Conservation (phyloP, 2,329 filamentous ascomycete genomes). For the Zalaria sp. region DNA sequence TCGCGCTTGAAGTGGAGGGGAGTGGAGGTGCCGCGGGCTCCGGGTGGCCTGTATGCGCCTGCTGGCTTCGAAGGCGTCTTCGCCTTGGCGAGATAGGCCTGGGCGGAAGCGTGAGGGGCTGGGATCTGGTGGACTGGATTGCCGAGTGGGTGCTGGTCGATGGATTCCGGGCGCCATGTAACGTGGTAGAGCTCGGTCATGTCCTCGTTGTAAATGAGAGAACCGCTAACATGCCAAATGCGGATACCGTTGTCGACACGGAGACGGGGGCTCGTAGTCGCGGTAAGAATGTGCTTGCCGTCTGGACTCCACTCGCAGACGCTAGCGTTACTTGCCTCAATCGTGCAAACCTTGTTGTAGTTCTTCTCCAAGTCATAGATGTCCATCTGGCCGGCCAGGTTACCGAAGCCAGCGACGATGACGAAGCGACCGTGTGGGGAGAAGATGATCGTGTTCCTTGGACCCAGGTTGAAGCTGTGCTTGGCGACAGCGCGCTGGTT, state of each 20-base stretch:
- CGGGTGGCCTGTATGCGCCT: constrained; percentile 91
- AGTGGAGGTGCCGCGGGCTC: constrained; percentile 75
- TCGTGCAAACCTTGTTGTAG: constrained; percentile 80
- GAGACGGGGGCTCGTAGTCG: constrained; percentile 89
- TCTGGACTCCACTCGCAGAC: constrained; percentile 97
- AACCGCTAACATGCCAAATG: constrained; percentile 82
- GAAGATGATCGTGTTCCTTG: constrained; percentile 89
- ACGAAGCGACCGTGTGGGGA: constrained; percentile 89
- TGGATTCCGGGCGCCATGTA: constrained; percentile 65
- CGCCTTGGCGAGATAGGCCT: constrained; percentile 66
- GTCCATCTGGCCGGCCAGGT: constrained; percentile 93
- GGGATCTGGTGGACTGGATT: constrained; percentile 66
- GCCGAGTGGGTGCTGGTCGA: constrained; percentile 44
- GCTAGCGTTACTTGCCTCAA: constrained; percentile 89
- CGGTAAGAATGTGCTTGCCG: constrained; percentile 87
- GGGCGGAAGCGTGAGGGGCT: constrained; percentile 66
- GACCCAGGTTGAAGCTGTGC: constrained; percentile 73
- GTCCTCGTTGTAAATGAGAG: constrained; percentile 88
- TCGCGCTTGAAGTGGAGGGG: constrained; percentile 95
- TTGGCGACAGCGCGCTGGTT: constrained; percentile 72
- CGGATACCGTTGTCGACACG: constrained; percentile 94
- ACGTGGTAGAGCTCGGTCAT: constrained; percentile 87
- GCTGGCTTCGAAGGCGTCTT: constrained; percentile 95
- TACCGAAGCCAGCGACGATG: constrained; percentile 90
- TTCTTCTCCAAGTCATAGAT: constrained; percentile 94